Conservation (phyloP, 805 yeast species). For the Ogataea corticis region DNA sequence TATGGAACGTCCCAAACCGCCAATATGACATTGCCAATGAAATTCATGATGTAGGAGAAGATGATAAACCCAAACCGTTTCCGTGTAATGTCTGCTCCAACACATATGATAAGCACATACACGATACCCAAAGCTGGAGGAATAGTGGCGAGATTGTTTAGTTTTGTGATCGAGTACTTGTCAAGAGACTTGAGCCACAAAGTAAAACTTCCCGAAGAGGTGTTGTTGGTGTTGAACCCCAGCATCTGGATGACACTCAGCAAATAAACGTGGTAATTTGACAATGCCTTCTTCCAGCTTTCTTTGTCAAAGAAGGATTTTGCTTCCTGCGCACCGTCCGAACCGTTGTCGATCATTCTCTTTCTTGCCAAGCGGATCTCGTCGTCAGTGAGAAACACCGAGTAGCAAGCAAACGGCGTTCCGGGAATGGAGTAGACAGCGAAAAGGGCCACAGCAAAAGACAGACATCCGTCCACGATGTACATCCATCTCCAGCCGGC, state of each 20-base stretch:
- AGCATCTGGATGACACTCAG: slow-evolving; percentile 54
- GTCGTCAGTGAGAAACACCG: slow-evolving; percentile 53
- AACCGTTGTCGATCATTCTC: slow-evolving; percentile 39
- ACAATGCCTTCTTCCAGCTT: slow-evolving; percentile 53
- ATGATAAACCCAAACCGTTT: slow-evolving; percentile 56
- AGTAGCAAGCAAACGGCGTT: slow-evolving; percentile 58
- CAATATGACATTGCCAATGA: slow-evolving; percentile 52
- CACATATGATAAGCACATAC: slow-evolving; percentile 45
- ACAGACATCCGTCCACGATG: slow-evolving; percentile 49
- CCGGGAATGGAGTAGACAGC: slow-evolving; percentile 53
- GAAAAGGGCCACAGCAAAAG: slow-evolving; percentile 26
- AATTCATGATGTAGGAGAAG: slow-evolving; percentile 54
- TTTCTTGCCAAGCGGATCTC: slow-evolving; percentile 54
- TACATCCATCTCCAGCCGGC: slow-evolving; percentile 59
- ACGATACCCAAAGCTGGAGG: slow-evolving; percentile 62
- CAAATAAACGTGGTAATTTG: slow-evolving; percentile 62
- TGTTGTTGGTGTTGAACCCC: slow-evolving; percentile 64
- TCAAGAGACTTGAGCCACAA: slow-evolving; percentile 61
- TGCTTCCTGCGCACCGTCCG: slow-evolving; percentile 27
- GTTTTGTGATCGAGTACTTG: slow-evolving; percentile 42
- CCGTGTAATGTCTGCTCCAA: slow-evolving; percentile 53
- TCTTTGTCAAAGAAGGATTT: slow-evolving; percentile 39
- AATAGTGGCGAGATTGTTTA: slow-evolving; percentile 52
- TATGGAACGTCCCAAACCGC: slow-evolving; percentile 61
- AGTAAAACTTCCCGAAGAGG: slow-evolving; percentile 54